These are phyloP conservation scores for Chaetomium cochliodes DNA, from an alignment of 495 filamentous ascomycete species.

Conservation along the genomic window DNA sequence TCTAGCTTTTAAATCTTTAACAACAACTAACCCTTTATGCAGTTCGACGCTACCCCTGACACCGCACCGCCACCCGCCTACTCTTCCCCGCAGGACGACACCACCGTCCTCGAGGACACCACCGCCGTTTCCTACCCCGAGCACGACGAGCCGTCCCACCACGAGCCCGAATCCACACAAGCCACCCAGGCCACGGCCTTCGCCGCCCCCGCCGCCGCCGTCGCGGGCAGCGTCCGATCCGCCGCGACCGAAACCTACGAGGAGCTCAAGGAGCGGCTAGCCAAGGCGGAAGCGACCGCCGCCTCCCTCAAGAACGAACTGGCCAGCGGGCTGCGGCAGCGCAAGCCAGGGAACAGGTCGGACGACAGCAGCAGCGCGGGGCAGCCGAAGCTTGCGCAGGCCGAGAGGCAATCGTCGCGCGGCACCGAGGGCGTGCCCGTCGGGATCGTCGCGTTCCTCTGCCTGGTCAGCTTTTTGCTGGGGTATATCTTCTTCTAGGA, in stretches of 20 bases:
- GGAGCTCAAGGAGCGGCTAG: constrained; percentile 68
- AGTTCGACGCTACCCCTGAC: constrained; percentile 37
- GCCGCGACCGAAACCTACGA: constrained; percentile 49
- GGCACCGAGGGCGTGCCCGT: constrained; percentile 78
- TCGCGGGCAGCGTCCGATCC: constrained; percentile 43
- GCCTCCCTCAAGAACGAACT: constrained; percentile 65
- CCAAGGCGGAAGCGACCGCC: constrained; percentile 73
- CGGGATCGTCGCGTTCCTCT: constrained; percentile 76
- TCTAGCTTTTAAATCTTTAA: no score
- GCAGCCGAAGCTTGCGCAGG: constrained; percentile 46
- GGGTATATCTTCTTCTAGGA: constrained; percentile 89
- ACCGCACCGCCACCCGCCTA: constrained; percentile 33
- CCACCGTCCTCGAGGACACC: constrained; percentile 22
- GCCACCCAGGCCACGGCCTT: constrained; percentile 13
- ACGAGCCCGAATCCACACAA: constrained; percentile 37
- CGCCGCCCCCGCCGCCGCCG: constrained; percentile 42
- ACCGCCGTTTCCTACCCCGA: constrained; percentile 19
- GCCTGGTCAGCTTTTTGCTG: constrained; percentile 85
- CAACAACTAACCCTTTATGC: constrained; percentile 1
- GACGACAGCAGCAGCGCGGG: constrained; percentile 27
- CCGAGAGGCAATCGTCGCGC: constrained; percentile 47
- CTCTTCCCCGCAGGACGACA: constrained; percentile 32
- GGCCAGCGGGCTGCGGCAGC: constrained; percentile 62
- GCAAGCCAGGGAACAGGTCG: constrained; percentile 57
- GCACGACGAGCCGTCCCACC: constrained; percentile 48